A percentile compares a stretch with the other conserved stretches of the same genome.
phyloP scores from a whole-genome alignment of 768 basidiomycete genomes.

The Chalciporus sphaerocephalus region DNA sequence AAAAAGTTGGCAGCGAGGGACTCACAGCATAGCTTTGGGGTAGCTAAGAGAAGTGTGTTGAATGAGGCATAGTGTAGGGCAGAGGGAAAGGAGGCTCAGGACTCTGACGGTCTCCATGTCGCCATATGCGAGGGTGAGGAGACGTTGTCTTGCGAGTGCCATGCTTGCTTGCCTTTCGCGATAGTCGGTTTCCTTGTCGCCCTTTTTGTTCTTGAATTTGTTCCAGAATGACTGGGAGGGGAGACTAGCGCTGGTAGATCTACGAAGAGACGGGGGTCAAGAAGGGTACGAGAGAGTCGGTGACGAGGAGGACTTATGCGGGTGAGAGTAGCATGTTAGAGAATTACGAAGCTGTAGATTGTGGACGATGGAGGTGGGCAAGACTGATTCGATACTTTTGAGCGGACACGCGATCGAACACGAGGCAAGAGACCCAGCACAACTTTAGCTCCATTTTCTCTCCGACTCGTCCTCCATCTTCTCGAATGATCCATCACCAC shows the following conservation, averaged over 20 bases:
- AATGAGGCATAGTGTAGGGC: constrained; percentile 3
- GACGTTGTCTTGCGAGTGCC: constrained; percentile 68
- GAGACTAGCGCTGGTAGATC: constrained; percentile 63
- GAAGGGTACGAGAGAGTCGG: constrained; percentile 24
- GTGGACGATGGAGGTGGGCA: constrained; percentile 21
- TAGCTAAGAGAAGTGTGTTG: constrained; percentile 40
- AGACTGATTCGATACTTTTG: constrained; percentile 16
- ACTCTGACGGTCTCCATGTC: constrained; percentile 86
- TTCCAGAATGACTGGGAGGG: constrained; percentile 49
- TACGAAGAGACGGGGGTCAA: constrained; percentile 37
- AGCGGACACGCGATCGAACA: constrained; percentile 48
- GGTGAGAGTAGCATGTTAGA: constrained; percentile 73
- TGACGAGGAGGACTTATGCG: constrained; percentile 48
- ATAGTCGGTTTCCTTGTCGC: constrained; percentile 58
- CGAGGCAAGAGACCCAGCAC: constrained; percentile 43
- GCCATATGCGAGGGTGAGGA: constrained; percentile 75
- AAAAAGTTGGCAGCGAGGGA: background rate
- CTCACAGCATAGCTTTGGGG: constrained; percentile 64
- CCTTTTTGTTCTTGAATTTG: constrained; percentile 65
- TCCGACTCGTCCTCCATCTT: background rate
- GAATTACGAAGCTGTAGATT: constrained; percentile 21
- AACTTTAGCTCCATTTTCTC: background rate
- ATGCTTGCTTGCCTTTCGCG: constrained; percentile 53
- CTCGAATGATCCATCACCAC: background rate
- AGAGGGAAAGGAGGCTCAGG: constrained; percentile 31